phyloP scores from a whole-genome alignment of 805 yeast genomes.

The Kuraishia capsulata region DNA sequence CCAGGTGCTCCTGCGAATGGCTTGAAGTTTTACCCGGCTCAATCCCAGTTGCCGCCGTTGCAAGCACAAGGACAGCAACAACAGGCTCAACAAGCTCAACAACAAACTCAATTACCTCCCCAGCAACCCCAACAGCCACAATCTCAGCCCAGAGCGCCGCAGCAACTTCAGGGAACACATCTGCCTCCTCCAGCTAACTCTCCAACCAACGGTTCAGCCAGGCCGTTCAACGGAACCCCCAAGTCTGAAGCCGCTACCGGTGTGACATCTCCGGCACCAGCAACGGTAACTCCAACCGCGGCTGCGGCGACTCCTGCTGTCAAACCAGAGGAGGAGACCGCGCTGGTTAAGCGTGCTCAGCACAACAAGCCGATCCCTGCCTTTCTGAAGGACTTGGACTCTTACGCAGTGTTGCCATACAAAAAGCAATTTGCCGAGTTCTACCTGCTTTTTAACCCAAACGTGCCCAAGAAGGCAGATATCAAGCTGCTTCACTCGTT shows the following conservation, averaged over 20 bases:
- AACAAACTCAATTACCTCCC: conserved; percentile 13
- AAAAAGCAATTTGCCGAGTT: conserved; percentile 81
- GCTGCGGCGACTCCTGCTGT: conserved; percentile 8
- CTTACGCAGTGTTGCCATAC: conserved; percentile 64
- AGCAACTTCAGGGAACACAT: conserved; percentile 6
- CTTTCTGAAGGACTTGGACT: conserved; percentile 73
- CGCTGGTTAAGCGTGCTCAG: conserved; percentile 30
- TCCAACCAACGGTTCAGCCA: conserved; percentile 18
- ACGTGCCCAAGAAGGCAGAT: conserved; percentile 65
- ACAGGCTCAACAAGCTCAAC: conserved; percentile 16
- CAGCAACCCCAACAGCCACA: conserved; percentile 16
- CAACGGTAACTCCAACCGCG: conserved; percentile 8
- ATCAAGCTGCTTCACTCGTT: conserved; percentile 84
- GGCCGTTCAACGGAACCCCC: conserved; percentile 10
- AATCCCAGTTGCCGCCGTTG: conserved; percentile 15
- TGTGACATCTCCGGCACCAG: conserved; percentile 5
- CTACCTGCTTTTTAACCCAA: conserved; percentile 85
- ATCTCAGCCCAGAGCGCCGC: conserved; percentile 4
- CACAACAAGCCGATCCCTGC: conserved; percentile 75
- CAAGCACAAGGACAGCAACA: conserved; percentile 15
- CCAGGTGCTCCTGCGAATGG: conserved; percentile 6
- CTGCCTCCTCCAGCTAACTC: conserved; percentile 7
- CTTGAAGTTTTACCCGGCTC: conserved; percentile 9
- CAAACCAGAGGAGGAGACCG: conserved; percentile 12
- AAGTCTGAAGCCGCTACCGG: neutral